Percentiles rank a stretch among this genome's conserved stretches.
Evolutionary conservation across 1,139 yeast species (phyloP).

Genomic region (Sugiyamaella castrensis): DNA sequence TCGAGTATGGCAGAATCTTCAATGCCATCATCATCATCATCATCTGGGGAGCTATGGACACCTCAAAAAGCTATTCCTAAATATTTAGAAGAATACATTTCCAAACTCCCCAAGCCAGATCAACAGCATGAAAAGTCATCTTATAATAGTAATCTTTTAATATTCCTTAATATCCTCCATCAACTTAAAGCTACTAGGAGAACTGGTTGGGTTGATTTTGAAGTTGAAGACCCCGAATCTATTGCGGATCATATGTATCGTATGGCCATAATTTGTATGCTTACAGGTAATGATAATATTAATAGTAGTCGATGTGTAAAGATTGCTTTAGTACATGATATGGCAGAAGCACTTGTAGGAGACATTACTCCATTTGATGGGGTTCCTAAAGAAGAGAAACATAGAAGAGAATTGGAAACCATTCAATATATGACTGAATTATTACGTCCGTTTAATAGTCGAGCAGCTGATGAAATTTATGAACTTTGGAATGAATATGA

Average conservation of each 20-base stretch:
- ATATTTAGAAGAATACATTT: conserved; percentile 46
- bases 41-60: conserved; percentile 44
- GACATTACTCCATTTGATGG: conserved; percentile 88
- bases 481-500: conserved; percentile 91
- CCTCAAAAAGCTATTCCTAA: conserved; percentile 60
- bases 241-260: conserved; percentile 97
- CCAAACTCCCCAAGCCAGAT: conserved; percentile 14
- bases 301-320: conserved; percentile 65
- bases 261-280: conserved; percentile 81
- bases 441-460: conserved; percentile 59
- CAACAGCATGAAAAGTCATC: conserved; percentile 4
- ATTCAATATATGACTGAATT: conserved; percentile 62
- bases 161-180: conserved; percentile 71
- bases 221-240: conserved; percentile 64
- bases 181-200: conserved; percentile 76
- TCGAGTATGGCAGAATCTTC: no score
- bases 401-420: conserved; percentile 73
- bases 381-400: conserved; percentile 69
- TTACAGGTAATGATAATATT: conserved; percentile 52
- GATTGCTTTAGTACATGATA: conserved; percentile 87
- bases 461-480: conserved; percentile 62
- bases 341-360: conserved; percentile 92
- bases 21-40: no score
- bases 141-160: conserved; percentile 22
- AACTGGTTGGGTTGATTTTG: conserved; percentile 91